Evolutionary conservation across 2,329 filamentous ascomycete species (phyloP).

Genomic region (Sarocladium oryzae): DNA sequence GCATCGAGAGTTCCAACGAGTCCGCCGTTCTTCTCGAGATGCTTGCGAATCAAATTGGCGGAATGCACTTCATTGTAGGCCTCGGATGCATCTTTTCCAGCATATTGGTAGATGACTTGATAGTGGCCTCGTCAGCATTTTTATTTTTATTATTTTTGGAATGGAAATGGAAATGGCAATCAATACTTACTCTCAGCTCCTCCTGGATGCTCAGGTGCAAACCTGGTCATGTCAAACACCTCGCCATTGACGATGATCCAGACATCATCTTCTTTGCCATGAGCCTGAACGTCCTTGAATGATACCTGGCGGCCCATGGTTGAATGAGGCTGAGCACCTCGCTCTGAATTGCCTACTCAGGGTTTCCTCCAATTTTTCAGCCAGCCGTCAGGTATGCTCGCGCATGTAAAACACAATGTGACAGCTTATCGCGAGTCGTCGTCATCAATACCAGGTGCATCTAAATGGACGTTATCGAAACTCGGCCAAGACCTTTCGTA

Average conservation of each 20-base stretch:
- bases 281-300: background rate
- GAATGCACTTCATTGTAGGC: background rate
- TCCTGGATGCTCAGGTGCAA: constrained; percentile 39
- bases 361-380: background rate
- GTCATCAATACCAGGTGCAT: background rate
- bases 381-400: background rate
- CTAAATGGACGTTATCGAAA: background rate
- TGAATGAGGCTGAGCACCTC: background rate
- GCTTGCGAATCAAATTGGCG: background rate
- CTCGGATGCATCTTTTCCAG: background rate
- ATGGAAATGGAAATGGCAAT: background rate
- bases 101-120: background rate
- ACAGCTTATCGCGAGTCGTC: background rate
- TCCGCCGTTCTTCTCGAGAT: background rate
- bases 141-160: background rate
- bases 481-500: background rate
- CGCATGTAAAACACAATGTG: background rate
- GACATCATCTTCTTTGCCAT: constrained; percentile 33
- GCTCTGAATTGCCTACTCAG: background rate
- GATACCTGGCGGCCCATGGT: background rate
- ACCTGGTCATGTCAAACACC: constrained; percentile 62
- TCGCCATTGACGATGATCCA: constrained; percentile 62
- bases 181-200: constrained; percentile 18
- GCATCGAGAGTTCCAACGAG: background rate
- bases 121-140: background rate